Evolutionary conservation across 2,329 filamentous ascomycete species (phyloP).

Genomic region (Coleophoma cylindrospora): DNA sequence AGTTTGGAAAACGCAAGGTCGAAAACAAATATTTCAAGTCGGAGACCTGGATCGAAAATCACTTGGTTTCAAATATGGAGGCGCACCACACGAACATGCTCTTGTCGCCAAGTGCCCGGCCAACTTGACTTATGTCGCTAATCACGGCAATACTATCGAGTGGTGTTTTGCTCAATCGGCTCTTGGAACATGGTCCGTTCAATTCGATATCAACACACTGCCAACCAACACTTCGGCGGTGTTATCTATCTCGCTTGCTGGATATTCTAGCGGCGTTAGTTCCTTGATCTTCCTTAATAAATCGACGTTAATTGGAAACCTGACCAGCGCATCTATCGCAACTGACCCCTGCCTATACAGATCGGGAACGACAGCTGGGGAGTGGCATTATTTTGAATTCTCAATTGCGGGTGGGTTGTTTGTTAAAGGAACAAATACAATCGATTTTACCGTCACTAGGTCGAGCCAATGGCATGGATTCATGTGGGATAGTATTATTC

Average conservation of each 20-base stretch:
- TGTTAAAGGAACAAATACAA: not conserved
- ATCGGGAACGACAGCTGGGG: constrained; percentile 32
- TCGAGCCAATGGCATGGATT: constrained; percentile 30
- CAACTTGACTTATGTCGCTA: constrained; percentile 39
- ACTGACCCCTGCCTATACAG: constrained; percentile 36
- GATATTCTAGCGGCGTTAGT: not conserved
- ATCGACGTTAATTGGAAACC: not conserved
- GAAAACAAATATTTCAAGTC: constrained; percentile 40
- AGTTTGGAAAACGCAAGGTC: constrained; percentile 34
- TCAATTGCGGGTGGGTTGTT: constrained; percentile 11
- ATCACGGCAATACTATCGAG: constrained; percentile 30
- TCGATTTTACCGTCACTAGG: constrained; percentile 31
- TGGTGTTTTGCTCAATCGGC: constrained; percentile 41
- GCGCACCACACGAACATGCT: constrained; percentile 37
- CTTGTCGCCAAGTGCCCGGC: constrained; percentile 37
- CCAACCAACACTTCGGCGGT: not conserved
- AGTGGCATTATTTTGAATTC: constrained; percentile 35
- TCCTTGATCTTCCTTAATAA: not conserved
- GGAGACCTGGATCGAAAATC: constrained; percentile 42
- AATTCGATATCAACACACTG: constrained; percentile 5
- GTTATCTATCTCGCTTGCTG: not conserved
- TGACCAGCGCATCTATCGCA: constrained; percentile 11
- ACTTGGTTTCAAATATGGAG: constrained; percentile 36
- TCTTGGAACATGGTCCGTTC: constrained; percentile 4
- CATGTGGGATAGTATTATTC: constrained; percentile 33